Conservation (phyloP, 495 filamentous ascomycete genomes). For the Cenococcum geophilum region DNA sequence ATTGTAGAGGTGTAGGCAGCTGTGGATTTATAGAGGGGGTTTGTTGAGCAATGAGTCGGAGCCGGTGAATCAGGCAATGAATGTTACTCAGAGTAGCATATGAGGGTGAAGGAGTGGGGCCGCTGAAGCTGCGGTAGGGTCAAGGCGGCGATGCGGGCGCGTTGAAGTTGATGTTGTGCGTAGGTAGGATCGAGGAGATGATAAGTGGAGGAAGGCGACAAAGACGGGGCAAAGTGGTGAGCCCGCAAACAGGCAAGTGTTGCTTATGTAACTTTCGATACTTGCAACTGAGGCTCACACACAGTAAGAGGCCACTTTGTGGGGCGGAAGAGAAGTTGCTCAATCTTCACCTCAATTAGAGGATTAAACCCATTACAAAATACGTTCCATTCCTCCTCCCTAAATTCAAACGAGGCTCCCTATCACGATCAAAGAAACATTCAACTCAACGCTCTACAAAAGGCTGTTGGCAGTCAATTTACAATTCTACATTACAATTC, state of each 20-base stretch:
- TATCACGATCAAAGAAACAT: too few species aligned
- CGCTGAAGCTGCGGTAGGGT: too few species aligned
- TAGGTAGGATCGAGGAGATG: background rate
- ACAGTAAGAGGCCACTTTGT: background rate
- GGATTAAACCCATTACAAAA: too few species aligned
- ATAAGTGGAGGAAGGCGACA: background rate
- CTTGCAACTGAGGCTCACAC: background rate
- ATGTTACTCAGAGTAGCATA: background rate
- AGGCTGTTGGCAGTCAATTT: too few species aligned
- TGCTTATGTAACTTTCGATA: background rate
- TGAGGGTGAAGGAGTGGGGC: too few species aligned
- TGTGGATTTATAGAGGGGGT: background rate
- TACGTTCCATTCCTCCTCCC: too few species aligned
- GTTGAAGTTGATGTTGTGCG: background rate
- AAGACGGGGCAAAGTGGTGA: background rate
- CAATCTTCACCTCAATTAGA: too few species aligned
- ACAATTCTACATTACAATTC: too few species aligned
- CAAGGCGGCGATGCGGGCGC: background rate
- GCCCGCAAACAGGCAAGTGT: background rate
- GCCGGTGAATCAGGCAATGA: constrained; percentile 1
- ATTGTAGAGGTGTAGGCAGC: background rate
- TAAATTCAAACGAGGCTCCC: too few species aligned
- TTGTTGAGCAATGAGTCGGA: background rate
- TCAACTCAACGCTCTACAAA: too few species aligned
- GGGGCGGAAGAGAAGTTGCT: background rate